Evolutionary conservation across 2,329 filamentous ascomycete genomes (phyloP).

Genomic region (Fusarium denticulatum): DNA sequence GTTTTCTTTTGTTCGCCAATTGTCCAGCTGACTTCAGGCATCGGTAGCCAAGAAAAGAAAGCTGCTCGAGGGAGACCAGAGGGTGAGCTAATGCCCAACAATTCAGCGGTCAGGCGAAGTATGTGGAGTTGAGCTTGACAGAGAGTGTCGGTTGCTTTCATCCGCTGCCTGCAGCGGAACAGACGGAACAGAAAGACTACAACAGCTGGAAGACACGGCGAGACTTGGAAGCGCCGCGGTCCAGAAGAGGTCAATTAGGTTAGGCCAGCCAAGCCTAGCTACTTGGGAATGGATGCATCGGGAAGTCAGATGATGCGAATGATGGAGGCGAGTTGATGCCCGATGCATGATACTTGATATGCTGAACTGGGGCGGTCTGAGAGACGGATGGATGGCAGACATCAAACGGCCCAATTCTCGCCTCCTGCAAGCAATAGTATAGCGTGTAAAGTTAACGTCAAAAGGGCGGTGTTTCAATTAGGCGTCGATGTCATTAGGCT

Average conservation of each 20-base stretch:
- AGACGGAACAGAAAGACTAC: conserved; percentile 6
- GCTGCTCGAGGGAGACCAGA: neutral
- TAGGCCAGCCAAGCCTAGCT: neutral
- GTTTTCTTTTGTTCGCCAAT: conserved; percentile 28
- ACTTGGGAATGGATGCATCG: conserved; percentile 1
- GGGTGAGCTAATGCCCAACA: conserved; percentile 16
- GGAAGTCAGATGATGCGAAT: conserved; percentile 7
- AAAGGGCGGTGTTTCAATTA: conserved; percentile 14
- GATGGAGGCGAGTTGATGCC: conserved; percentile 26
- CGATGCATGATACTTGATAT: conserved; percentile 10
- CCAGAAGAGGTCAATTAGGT: neutral
- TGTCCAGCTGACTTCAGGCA: conserved; percentile 1
- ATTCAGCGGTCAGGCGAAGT: conserved; percentile 8
- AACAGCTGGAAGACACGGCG: neutral
- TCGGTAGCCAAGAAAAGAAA: neutral
- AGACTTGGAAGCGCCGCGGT: neutral
- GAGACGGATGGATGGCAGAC: neutral
- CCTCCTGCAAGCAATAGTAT: neutral
- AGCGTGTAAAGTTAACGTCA: neutral
- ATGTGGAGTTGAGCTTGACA: conserved; percentile 22
- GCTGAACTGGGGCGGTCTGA: neutral
- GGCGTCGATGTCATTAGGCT: conserved; percentile 32
- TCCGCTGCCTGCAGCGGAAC: conserved; percentile 15
- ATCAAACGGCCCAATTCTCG: conserved; percentile 1
- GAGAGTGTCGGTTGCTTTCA: conserved; percentile 10